These are phyloP conservation scores for Coccomyxa subellipsoidea DNA, from an alignment of 163 green algal species.

Conservation along the genomic window DNA sequence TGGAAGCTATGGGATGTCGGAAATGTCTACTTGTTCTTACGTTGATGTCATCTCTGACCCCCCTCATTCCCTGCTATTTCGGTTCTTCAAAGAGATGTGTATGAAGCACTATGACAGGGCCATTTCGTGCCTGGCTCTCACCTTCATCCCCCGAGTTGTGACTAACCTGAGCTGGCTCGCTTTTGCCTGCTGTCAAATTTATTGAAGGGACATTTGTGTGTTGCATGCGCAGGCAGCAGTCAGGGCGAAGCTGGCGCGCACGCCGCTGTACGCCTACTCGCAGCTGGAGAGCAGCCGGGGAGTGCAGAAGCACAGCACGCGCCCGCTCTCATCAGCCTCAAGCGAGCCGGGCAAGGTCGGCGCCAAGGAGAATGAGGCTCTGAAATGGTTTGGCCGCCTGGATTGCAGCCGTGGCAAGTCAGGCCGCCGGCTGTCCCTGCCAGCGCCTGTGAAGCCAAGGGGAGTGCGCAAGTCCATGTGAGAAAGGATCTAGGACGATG, in stretches of 20 bases:
- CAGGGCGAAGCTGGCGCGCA: background rate
- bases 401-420: background rate
- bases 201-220: background rate
- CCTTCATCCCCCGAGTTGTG: too few relatives aligned
- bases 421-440: background rate
- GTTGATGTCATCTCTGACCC: background rate
- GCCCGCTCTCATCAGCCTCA: background rate
- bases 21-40: too few relatives aligned
- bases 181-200: background rate
- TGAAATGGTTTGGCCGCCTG: background rate
- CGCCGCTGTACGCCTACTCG: conserved; percentile 4
- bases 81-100: too few relatives aligned
- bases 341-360: background rate
- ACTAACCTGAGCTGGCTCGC: too few relatives aligned
- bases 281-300: background rate
- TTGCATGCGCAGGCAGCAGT: background rate
- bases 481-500: too few relatives aligned
- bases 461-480: background rate
- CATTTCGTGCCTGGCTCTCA: too few relatives aligned
- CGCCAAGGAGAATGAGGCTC: background rate
- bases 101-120: too few relatives aligned
- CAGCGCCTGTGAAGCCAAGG: background rate
- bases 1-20: too few relatives aligned
- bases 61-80: too few relatives aligned
- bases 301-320: background rate